Percentiles rank a stretch among this genome's conserved stretches.
Evolutionary conservation across 192 early-diverging fungal genomes (phyloP).

Genomic region (Podila horticola): DNA sequence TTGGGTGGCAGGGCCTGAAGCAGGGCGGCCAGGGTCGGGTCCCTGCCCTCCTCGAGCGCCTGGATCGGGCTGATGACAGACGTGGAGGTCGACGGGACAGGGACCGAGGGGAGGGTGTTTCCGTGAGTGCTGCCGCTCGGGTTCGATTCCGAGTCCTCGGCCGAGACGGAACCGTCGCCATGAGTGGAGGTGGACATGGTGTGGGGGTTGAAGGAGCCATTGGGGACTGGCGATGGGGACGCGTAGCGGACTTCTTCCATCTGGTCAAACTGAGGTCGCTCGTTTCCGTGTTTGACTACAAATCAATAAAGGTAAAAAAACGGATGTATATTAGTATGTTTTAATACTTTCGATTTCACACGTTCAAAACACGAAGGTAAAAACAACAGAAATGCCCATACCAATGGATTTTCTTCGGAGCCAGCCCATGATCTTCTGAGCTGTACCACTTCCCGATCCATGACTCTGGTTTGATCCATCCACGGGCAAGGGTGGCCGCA

Average conservation of each 20-base stretch:
- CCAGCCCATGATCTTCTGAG: constrained; percentile 82
- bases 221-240: background rate
- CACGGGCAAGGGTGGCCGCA: background rate
- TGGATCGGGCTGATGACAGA: constrained; percentile 9
- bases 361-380: background rate
- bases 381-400: constrained; percentile 26
- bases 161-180: constrained; percentile 13
- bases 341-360: background rate
- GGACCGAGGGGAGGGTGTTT: background rate
- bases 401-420: constrained; percentile 69
- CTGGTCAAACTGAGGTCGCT: constrained; percentile 13
- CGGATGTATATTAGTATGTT: background rate
- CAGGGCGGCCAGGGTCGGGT: constrained; percentile 18
- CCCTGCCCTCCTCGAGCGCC: constrained; percentile 26
- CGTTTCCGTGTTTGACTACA: constrained; percentile 32
- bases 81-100: background rate
- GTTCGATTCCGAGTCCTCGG: constrained; percentile 15
- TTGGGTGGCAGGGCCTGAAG: constrained; percentile 41
- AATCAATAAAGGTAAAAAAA: background rate
- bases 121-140: constrained; percentile 7
- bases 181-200: background rate
- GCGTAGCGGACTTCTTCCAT: constrained; percentile 15
- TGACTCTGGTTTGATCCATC: background rate
- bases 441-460: constrained; percentile 51
- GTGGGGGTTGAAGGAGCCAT: background rate